Conservation (phyloP, 2,329 filamentous ascomycete species). For the Aureobasidium sp. region DNA sequence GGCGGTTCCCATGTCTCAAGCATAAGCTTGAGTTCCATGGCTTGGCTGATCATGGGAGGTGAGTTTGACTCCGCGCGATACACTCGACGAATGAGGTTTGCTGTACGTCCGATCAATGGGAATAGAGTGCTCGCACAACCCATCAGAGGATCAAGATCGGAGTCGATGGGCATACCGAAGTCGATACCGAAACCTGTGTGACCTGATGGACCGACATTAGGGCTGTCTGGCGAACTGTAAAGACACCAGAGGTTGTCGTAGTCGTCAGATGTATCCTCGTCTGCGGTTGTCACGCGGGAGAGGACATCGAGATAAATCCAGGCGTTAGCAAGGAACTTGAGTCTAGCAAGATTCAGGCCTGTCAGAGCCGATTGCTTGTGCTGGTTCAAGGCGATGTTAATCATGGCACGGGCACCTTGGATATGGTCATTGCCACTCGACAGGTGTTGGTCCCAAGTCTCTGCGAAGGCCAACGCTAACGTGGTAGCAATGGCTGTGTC, state of each 20-base stretch:
- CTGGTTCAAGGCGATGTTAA: constrained; percentile 49
- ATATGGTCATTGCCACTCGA: constrained; percentile 62
- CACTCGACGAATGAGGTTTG: constrained; percentile 56
- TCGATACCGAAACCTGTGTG: constrained; percentile 27
- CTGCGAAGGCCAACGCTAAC: constrained; percentile 57
- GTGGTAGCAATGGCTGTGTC: constrained; percentile 63
- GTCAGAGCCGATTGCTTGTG: constrained; percentile 32
- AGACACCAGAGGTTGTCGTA: constrained; percentile 36
- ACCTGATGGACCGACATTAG: not conserved
- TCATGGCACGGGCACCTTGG: constrained; percentile 55
- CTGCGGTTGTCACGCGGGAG: constrained; percentile 55
- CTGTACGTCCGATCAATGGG: constrained; percentile 57
- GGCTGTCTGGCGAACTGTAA: constrained; percentile 17
- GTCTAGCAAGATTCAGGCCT: constrained; percentile 42
- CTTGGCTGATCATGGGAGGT: constrained; percentile 52
- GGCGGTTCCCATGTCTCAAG: constrained; percentile 55
- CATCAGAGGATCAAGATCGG: constrained; percentile 62
- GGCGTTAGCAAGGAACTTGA: constrained; percentile 61
- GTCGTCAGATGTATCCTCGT: constrained; percentile 48
- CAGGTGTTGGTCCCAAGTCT: constrained; percentile 63
- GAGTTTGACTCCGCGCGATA: constrained; percentile 46
- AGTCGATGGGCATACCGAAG: constrained; percentile 31
- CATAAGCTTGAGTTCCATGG: constrained; percentile 50
- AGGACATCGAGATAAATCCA: constrained; percentile 70
- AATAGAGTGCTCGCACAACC: constrained; percentile 60